Evolutionary conservation across 495 filamentous ascomycete species (phyloP).

Genomic region (Geopyxis carbonaria): DNA sequence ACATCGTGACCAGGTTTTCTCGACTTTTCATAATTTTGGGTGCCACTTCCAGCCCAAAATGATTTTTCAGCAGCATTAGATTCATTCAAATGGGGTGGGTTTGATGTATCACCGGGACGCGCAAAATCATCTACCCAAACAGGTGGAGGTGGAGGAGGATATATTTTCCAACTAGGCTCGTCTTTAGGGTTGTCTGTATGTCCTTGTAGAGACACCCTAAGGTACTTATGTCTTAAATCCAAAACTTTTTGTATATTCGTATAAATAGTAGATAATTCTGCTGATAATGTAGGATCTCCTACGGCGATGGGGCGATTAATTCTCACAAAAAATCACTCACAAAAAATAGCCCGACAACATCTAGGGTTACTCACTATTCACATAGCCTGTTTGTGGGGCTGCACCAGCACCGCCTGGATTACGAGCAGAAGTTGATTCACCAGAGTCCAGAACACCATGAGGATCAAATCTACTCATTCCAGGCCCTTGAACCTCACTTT

Average conservation of each 20-base stretch:
- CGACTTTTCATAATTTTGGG: conserved; percentile 8
- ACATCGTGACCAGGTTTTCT: conserved; percentile 84
- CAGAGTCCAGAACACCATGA: conserved; percentile 12
- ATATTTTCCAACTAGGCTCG: conserved; percentile 66
- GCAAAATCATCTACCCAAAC: conserved; percentile 55
- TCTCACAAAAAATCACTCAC: too few species aligned
- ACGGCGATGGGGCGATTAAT: conserved; percentile 14
- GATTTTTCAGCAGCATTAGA: conserved; percentile 3
- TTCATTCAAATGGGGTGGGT: too few species aligned
- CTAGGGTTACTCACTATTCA: neutral
- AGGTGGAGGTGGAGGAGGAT: conserved; percentile 77
- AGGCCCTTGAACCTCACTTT: conserved; percentile 12
- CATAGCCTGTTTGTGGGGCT: neutral
- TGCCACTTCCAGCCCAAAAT: conserved; percentile 10
- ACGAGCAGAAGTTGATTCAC: neutral
- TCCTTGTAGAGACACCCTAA: conserved; percentile 68
- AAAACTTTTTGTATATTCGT: conserved; percentile 69
- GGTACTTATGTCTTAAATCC: conserved; percentile 76
- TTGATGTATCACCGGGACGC: neutral
- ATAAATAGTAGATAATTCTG: conserved; percentile 71
- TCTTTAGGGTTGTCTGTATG: conserved; percentile 73
- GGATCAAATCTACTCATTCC: conserved; percentile 19
- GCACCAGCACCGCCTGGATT: neutral
- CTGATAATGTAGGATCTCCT: conserved; percentile 52
- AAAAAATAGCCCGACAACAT: neutral